Evolutionary conservation across 208 protist species (phyloP).

Genomic region (Trypanosoma cruzi): DNA sequence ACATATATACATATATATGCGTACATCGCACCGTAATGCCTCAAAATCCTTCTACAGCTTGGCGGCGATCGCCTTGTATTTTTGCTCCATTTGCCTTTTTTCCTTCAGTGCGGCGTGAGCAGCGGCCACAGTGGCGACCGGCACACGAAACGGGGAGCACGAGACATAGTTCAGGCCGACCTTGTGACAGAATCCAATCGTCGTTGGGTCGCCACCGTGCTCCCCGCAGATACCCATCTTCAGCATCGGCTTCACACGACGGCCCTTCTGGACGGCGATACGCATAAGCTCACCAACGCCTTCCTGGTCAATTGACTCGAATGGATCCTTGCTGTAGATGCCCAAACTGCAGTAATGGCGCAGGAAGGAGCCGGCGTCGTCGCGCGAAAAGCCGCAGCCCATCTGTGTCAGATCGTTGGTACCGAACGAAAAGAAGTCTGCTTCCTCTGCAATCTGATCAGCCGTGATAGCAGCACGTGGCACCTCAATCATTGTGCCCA

Average conservation of each 20-base stretch:
- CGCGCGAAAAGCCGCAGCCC: constrained; percentile 96
- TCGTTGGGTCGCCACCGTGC: constrained; percentile 94
- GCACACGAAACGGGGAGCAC: constrained; percentile 96
- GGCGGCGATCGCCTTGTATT: constrained; percentile 34
- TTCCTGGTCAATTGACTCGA: constrained; percentile 94
- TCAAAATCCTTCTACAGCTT: constrained; percentile 66
- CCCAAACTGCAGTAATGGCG: constrained; percentile 90
- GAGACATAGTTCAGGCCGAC: constrained; percentile 94
- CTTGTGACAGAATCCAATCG: constrained; percentile 93
- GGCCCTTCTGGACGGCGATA: constrained; percentile 87
- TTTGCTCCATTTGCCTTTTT: constrained; percentile 41
- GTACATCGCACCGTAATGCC: too few species aligned
- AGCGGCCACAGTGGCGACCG: constrained; percentile 93
- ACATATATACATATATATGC: too few species aligned
- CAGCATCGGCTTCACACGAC: constrained; percentile 76
- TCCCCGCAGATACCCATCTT: constrained; percentile 96
- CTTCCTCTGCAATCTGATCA: constrained; percentile 89
- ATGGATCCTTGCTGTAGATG: constrained; percentile 94
- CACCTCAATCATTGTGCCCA: constrained; percentile 96
- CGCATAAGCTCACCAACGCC: constrained; percentile 93
- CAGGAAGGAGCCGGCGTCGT: constrained; percentile 95
- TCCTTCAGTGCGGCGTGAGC: constrained; percentile 93
- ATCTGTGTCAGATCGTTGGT: constrained; percentile 98
- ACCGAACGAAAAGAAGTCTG: constrained; percentile 97
- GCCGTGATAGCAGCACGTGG: constrained; percentile 86